Conservation (phyloP, 2,329 filamentous ascomycete species). For the Aureobasidium subglaciale region DNA sequence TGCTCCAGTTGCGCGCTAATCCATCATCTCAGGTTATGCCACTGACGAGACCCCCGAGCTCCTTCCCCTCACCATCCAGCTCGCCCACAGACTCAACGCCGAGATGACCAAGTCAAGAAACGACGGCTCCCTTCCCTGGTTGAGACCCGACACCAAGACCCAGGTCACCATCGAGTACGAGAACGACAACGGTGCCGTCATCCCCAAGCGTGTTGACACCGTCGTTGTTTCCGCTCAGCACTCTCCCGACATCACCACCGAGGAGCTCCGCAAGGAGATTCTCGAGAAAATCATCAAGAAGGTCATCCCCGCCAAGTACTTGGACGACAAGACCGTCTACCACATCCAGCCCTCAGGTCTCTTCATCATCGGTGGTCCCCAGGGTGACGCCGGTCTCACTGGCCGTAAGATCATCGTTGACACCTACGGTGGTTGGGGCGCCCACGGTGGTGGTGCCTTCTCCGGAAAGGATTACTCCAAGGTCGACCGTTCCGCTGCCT, state of each 20-base stretch:
- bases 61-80: conserved; percentile 85
- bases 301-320: conserved; percentile 85
- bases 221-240: conserved; percentile 96
- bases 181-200: conserved; percentile 88
- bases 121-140: conserved; percentile 82
- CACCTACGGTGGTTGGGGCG: conserved; percentile 99
- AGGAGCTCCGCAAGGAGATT: conserved; percentile 89
- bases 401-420: conserved; percentile 99
- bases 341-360: conserved; percentile 98
- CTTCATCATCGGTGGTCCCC: conserved; percentile 98
- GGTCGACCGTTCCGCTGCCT: conserved; percentile 96
- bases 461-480: conserved; percentile 99
- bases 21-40: conserved; percentile 60
- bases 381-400: conserved; percentile 97
- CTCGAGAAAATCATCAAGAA: conserved; percentile 95
- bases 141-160: conserved; percentile 98
- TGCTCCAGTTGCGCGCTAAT: background rate
- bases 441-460: conserved; percentile 99
- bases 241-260: conserved; percentile 77
- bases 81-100: conserved; percentile 95
- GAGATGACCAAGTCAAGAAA: conserved; percentile 87
- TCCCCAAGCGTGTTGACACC: conserved; percentile 89
- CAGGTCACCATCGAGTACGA: conserved; percentile 99
- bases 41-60: conserved; percentile 98
- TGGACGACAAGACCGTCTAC: conserved; percentile 90